A percentile compares a stretch with the other conserved stretches of the same genome.
These are phyloP conservation scores for Cubamyces sp. DNA, from an alignment of 768 basidiomycete species.

Conservation along the genomic window DNA sequence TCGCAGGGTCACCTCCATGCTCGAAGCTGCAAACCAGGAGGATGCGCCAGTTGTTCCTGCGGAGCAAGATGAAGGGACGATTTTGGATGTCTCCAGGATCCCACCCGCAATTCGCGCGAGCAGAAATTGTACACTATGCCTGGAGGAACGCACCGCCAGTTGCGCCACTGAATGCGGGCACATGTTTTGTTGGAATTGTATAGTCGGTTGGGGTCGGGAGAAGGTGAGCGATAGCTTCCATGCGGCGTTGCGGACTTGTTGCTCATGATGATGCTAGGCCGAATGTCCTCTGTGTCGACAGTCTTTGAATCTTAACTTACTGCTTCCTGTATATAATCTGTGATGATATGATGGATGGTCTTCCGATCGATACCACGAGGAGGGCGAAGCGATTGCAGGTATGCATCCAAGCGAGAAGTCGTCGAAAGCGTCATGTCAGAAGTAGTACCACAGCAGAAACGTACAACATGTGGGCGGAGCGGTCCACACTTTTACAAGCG, in stretches of 20 bases:
- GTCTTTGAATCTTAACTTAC: constrained; percentile 62
- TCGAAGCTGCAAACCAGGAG: constrained; percentile 56
- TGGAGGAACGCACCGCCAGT: constrained; percentile 83
- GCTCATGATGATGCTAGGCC: constrained; percentile 45
- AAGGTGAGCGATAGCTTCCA: constrained; percentile 52
- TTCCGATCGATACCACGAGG: constrained; percentile 1
- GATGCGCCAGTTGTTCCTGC: constrained; percentile 57
- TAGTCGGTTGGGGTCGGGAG: constrained; percentile 87
- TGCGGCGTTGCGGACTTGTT: neutral
- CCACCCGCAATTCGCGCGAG: constrained; percentile 55
- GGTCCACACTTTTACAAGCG: constrained; percentile 28
- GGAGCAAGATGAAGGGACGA: constrained; percentile 72
- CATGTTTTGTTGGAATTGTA: constrained; percentile 89
- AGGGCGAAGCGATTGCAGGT: neutral
- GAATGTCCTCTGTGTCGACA: constrained; percentile 91
- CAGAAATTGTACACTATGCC: constrained; percentile 79
- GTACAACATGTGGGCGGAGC: constrained; percentile 25
- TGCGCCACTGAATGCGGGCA: constrained; percentile 90
- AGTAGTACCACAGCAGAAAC: constrained; percentile 29
- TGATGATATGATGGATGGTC: constrained; percentile 37
- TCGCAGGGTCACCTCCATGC: constrained; percentile 58
- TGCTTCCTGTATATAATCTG: constrained; percentile 86
- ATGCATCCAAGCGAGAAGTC: constrained; percentile 1
- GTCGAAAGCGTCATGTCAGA: constrained; percentile 26
- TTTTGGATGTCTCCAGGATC: constrained; percentile 62